These are phyloP conservation scores for Annulohypoxylon bovei DNA, from an alignment of 495 filamentous ascomycete genomes.

Conservation along the genomic window DNA sequence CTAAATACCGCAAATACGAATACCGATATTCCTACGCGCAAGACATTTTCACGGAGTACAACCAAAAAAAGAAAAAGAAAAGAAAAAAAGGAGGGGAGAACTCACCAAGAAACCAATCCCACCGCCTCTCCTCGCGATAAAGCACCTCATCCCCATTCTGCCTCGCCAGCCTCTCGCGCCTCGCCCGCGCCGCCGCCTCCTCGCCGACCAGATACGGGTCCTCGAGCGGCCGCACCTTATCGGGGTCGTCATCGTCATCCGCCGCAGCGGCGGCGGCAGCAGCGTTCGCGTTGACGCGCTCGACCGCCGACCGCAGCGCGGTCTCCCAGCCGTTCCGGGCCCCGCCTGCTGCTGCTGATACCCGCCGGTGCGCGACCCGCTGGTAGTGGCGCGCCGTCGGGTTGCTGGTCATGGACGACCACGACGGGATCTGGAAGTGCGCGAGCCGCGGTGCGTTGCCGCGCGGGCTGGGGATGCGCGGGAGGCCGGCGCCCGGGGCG, in stretches of 20 bases:
- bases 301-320: slow-evolving; percentile 39
- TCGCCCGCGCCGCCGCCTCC: slow-evolving; percentile 56
- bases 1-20: not conserved
- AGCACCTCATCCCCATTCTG: slow-evolving; percentile 58
- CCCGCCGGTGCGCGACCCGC: slow-evolving; percentile 59
- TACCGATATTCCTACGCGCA: not conserved
- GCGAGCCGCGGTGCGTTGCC: slow-evolving; percentile 47
- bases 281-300: slow-evolving; percentile 31
- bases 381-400: slow-evolving; percentile 61
- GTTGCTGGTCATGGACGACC: slow-evolving; percentile 54
- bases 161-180: slow-evolving; percentile 55
- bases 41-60: not conserved
- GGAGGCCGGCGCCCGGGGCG: slow-evolving; percentile 47
- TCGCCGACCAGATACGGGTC: slow-evolving; percentile 65
- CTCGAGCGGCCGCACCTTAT: slow-evolving; percentile 56
- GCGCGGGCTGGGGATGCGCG: slow-evolving; percentile 50
- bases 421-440: slow-evolving; percentile 57
- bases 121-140: slow-evolving; percentile 56
- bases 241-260: slow-evolving; percentile 21
- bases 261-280: slow-evolving; percentile 10
- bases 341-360: slow-evolving; percentile 41
- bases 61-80: not conserved
- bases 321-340: slow-evolving; percentile 37
- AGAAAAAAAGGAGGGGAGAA: slow-evolving; percentile 3
- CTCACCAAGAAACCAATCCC: slow-evolving; percentile 62